Percentiles rank a stretch among this genome's conserved stretches.
These are phyloP conservation scores for Cladosporium sp. DNA, from an alignment of 2,329 filamentous ascomycete genomes.

Conservation along the genomic window DNA sequence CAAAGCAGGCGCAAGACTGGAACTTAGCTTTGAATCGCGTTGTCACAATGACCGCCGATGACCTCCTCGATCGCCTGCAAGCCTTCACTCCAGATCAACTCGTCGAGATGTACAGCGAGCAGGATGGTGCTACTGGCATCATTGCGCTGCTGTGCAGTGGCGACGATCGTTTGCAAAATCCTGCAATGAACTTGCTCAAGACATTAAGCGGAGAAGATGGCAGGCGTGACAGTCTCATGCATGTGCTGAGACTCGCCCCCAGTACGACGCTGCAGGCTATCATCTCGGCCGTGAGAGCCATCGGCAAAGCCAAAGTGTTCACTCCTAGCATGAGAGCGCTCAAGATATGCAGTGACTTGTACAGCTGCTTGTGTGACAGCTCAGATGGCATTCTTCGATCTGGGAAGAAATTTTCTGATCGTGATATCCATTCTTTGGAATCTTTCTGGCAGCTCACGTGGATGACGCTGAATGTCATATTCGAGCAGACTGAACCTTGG, in stretches of 20 bases:
- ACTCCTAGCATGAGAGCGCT: constrained; percentile 56
- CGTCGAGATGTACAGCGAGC: constrained; percentile 62
- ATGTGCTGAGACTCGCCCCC: constrained; percentile 55
- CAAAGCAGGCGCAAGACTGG: constrained; percentile 63
- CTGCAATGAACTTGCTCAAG: constrained; percentile 77
- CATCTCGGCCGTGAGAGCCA: constrained; percentile 51
- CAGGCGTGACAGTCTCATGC: constrained; percentile 56
- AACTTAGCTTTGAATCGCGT: constrained; percentile 66
- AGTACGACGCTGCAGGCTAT: constrained; percentile 53
- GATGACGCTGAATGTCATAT: constrained; percentile 74
- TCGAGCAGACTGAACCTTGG: constrained; percentile 79
- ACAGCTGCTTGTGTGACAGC: constrained; percentile 60
- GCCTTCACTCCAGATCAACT: constrained; percentile 69
- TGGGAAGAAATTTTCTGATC: constrained; percentile 48
- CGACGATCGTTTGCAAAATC: constrained; percentile 71
- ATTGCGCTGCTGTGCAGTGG: constrained; percentile 78
- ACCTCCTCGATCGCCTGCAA: constrained; percentile 71
- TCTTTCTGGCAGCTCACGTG: constrained; percentile 83
- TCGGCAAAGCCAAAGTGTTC: constrained; percentile 55
- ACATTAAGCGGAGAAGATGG: constrained; percentile 67
- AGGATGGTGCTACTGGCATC: constrained; percentile 65
- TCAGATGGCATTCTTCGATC: constrained; percentile 59
- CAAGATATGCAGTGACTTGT: constrained; percentile 56
- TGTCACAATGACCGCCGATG: constrained; percentile 60
- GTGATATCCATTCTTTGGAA: constrained; percentile 61